A percentile compares a stretch with the other conserved stretches of the same genome.
Evolutionary conservation across 805 yeast species (phyloP).

Genomic region (Saccharomycopsis selenospora): DNA sequence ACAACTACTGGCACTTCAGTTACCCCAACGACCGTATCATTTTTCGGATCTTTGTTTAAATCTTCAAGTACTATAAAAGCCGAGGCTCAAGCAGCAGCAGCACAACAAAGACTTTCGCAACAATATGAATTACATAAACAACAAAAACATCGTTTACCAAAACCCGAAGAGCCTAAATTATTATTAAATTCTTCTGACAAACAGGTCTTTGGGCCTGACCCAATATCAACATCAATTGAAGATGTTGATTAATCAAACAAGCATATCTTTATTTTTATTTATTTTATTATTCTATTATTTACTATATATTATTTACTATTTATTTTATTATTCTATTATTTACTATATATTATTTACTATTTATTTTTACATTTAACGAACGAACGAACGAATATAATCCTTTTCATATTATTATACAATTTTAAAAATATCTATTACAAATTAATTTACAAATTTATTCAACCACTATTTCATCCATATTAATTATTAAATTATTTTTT

Average conservation of each 20-base stretch:
- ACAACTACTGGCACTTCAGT: neutral
- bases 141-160: neutral
- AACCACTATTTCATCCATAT: too few species aligned
- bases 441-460: too few species aligned
- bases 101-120: neutral
- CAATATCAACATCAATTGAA: neutral
- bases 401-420: too few species aligned
- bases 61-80: neutral
- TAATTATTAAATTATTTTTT: too few species aligned
- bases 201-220: neutral
- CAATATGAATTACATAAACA: neutral
- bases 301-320: neutral
- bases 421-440: too few species aligned
- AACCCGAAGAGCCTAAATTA: neutral
- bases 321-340: neutral
- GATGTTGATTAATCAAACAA: neutral
- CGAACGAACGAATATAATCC: too few species aligned
- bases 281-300: neutral
- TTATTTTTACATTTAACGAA: too few species aligned
- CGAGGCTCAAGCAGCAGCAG: constrained; percentile 1
- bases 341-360: too few species aligned
- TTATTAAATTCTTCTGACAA: neutral
- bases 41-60: neutral
- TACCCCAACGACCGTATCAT: neutral
- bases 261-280: neutral